Evolutionary conservation across 1,139 yeast species (phyloP), one percentile per base, ranked within the genome.

Genomic region (Zygoascus hellenicus): DNA sequence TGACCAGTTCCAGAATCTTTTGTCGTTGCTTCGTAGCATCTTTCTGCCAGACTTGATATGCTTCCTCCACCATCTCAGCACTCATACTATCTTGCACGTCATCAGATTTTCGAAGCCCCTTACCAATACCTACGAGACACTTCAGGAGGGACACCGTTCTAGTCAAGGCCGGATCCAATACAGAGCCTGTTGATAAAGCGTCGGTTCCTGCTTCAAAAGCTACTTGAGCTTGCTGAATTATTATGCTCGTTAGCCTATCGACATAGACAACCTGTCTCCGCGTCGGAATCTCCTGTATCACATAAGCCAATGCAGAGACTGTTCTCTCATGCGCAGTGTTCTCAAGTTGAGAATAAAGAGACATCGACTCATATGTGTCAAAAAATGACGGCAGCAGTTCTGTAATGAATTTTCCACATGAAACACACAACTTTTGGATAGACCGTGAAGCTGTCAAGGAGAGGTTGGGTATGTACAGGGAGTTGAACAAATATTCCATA

Each of bases 51-150:
- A 59, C 64, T 9, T 39, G 45, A 6, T 31, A 34, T 9, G 42
- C 15, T 13, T 43, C 29, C 2, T 46, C 46, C 11, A 53, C 33
- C 9, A 47, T 48, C 16, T 48, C 53, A 15, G 42, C 47, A 5
- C 50, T 28, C 3, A 48, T 42, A 7, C 70, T 72, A 60, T 51
- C 55, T 52, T 38, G 54, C 44, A 60, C 41, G 26, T 36, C 68
- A 53, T 62, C 64, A 1, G 66, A 61, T 28, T 58, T 51, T 41
- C 62, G 66, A 54, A 83, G 66, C 0, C 90, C 88, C 49, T 79
- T 81, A 0, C 89, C 92, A 11, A 86, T 66, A 48, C 83, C 86
- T 16, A 73, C 72, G 0, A 87, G 63, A 59, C 89, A 84, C 9
- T 76, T 67, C 29, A 85, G 65, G 41, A 86, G 63, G 32, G 88